Percentiles rank a stretch among this genome's conserved stretches.
Evolutionary conservation across 805 yeast species (phyloP).

Genomic region (Spencermartinsiella europaea): DNA sequence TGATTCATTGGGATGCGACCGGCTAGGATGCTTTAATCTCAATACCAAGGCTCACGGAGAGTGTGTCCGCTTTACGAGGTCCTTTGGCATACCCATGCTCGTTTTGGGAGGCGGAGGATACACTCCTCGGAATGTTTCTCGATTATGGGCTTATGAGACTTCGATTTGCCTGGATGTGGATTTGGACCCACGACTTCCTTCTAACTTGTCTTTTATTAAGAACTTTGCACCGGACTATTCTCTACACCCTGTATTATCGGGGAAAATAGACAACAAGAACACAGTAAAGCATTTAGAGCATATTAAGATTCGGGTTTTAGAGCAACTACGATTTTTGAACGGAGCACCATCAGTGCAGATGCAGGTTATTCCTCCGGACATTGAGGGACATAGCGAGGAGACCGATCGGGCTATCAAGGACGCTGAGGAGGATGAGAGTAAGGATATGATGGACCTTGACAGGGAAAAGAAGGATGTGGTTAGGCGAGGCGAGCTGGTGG

Average conservation of each 20-base stretch:
- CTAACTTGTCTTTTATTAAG: constrained; percentile 65
- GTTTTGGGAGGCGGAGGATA: constrained; percentile 98
- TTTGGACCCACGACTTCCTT: constrained; percentile 71
- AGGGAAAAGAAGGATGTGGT: constrained; percentile 19
- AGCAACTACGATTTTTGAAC: constrained; percentile 72
- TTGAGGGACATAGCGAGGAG: constrained; percentile 35
- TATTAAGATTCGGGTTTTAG: constrained; percentile 67
- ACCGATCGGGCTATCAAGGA: constrained; percentile 35
- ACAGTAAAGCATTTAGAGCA: constrained; percentile 77
- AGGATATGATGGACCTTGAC: constrained; percentile 2
- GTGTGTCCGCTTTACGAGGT: constrained; percentile 82
- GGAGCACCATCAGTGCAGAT: constrained; percentile 95
- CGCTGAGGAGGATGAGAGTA: constrained; percentile 20
- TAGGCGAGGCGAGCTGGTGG: constrained; percentile 20
- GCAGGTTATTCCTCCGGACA: constrained; percentile 79
- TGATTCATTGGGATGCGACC: constrained; percentile 92
- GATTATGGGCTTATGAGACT: constrained; percentile 93
- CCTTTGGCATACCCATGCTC: constrained; percentile 84
- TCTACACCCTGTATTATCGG: constrained; percentile 77
- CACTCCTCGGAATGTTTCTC: constrained; percentile 93
- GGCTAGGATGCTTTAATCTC: constrained; percentile 91
- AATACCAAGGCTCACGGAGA: constrained; percentile 95
- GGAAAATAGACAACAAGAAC: constrained; percentile 79
- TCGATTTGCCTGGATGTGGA: constrained; percentile 78
- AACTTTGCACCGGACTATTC: constrained; percentile 90